phyloP scores from a whole-genome alignment of 1,139 yeast genomes.

The Yamadazyma triangularis region DNA sequence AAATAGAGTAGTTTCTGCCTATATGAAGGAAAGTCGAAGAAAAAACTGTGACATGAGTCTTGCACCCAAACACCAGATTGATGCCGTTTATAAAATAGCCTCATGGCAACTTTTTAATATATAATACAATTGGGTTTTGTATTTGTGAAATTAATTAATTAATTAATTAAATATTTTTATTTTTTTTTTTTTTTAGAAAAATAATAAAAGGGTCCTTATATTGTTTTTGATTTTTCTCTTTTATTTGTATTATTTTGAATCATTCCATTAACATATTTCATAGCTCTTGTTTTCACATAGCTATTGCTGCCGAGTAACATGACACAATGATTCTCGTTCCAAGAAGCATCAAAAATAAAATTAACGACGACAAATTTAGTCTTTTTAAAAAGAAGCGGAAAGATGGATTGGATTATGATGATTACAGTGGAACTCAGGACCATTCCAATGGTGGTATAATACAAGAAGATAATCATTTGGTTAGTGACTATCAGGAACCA shows the following conservation, averaged over 20 bases:
- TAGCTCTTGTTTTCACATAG: too few species aligned
- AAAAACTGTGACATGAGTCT: neutral
- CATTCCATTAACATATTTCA: too few species aligned
- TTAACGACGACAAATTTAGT: constrained; percentile 1
- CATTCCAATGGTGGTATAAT: neutral
- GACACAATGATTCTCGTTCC: constrained; percentile 1
- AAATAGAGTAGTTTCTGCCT: too few species aligned
- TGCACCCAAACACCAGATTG: neutral
- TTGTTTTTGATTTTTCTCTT: too few species aligned
- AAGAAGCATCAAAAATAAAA: constrained; percentile 1
- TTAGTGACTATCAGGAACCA: neutral
- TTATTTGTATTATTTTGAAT: too few species aligned
- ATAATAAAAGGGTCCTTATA: too few species aligned
- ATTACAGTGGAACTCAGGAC: neutral
- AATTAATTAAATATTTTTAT: too few species aligned
- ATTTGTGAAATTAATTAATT: too few species aligned
- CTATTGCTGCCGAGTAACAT: neutral
- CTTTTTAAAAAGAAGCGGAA: neutral
- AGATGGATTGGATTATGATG: neutral
- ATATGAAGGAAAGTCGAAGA: neutral
- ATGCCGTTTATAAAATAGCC: neutral
- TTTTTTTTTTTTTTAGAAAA: too few species aligned
- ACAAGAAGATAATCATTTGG: too few species aligned
- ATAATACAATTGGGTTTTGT: too few species aligned
- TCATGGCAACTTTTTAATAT: too few species aligned